Base-by-base conservation (phyloP, 352 stramenopile species). In the Pythium sp. region DNA sequence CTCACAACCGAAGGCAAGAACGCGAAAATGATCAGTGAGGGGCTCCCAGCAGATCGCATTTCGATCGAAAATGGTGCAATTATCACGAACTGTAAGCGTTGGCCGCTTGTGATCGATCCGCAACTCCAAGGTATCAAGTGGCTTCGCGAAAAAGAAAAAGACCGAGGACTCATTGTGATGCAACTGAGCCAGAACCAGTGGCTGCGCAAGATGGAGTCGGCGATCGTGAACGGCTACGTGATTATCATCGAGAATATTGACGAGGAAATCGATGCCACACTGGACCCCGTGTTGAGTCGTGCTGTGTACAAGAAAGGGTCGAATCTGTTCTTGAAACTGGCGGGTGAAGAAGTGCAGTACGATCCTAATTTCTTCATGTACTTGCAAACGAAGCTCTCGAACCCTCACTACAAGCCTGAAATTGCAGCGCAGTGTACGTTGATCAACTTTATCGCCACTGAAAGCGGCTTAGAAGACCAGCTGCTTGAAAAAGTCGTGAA, bases 41-140 rank as follows among this genome's bases (percentile, higher is more conserved):
- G 97, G 7, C 75, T 99, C 18, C 97, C 97, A 8, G 96, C 96
- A 47, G 97, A 99, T 84, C 90, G 97, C 28, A 98, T 99, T 60
- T 99, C 94, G 28, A 96, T 99, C 26, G 97, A 99, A 68, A 99
- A 99, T 72, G 95, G 97, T 47, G 94, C 96, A 1, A 98, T 99
- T 62, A 98, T 99, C 72, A 98, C 87, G 34, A 98, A 96, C 59
- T 99, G 95, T 75, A 98, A 99, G 72, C 90, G 97, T 6, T 99
- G 97, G 97, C 97, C 96, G 14, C 72, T 99, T 28, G 92, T 99
- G 47, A 99, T 99, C 62, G 97, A 99, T 73, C 97, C 97, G 64
- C 97, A 99, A 74, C 73, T 97, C 20, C 97, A 99, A 78, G 97
- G 95, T 6, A 99, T 99, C 79, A 99, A 99, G 72, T 99, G 97